A percentile compares a stretch with the other conserved stretches of the same genome.
These are phyloP conservation scores for Fusarium sororula DNA, from an alignment of 2,329 filamentous ascomycete genomes.

Conservation along the genomic window DNA sequence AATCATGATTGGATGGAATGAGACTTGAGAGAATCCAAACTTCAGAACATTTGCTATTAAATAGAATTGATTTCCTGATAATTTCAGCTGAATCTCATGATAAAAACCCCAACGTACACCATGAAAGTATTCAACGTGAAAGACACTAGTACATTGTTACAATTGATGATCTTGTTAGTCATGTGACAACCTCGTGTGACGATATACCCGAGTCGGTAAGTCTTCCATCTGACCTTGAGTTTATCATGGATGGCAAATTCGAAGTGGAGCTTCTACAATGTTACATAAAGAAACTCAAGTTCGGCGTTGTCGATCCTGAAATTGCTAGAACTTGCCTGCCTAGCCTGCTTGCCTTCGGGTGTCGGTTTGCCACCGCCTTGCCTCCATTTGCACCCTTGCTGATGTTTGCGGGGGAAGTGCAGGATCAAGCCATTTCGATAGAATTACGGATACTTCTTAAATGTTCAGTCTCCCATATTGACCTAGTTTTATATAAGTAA, in stretches of 20 bases:
- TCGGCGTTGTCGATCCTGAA: background rate
- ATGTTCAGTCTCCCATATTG: no score
- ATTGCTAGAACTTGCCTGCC: background rate
- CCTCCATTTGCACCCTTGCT: background rate
- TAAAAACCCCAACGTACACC: no score
- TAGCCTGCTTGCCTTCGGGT: background rate
- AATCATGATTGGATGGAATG: constrained; percentile 11
- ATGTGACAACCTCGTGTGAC: constrained; percentile 28
- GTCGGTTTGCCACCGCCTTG: constrained; percentile 23
- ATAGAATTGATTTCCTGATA: background rate
- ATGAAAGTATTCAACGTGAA: background rate
- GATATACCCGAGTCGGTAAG: background rate
- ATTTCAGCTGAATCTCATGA: background rate
- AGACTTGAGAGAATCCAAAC: background rate
- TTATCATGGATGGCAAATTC: background rate
- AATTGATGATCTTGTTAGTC: background rate
- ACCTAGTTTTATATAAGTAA: no score
- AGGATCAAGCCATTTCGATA: background rate
- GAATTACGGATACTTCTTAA: background rate
- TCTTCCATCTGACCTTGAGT: background rate
- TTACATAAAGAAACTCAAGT: background rate
- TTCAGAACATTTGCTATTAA: background rate
- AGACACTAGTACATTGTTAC: background rate
- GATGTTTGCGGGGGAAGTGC: background rate
- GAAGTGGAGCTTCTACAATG: background rate